Percentiles rank a stretch among this genome's conserved stretches.
These are phyloP conservation scores for Suillus cothurnatus DNA, from an alignment of 768 basidiomycete genomes.

Conservation along the genomic window DNA sequence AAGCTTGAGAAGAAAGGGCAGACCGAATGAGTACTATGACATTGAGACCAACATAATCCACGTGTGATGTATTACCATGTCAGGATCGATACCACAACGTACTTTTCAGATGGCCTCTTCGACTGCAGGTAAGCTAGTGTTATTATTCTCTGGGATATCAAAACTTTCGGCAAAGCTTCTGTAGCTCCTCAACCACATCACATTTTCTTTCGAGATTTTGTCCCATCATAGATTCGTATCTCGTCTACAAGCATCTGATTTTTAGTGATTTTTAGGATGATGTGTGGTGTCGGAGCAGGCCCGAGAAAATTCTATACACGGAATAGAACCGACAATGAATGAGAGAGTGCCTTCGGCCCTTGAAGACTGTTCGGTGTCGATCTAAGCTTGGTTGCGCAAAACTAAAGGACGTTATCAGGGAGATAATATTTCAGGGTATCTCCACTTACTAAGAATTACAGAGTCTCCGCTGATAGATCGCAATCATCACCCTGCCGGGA, in stretches of 20 bases:
- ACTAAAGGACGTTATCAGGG: conserved; percentile 51
- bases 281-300: too few relatives aligned
- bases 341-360: background rate
- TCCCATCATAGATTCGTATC: too few relatives aligned
- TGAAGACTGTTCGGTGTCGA: conserved; percentile 7
- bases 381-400: conserved; percentile 71
- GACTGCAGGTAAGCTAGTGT: background rate
- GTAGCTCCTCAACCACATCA: too few relatives aligned
- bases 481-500: conserved; percentile 15
- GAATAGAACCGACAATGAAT: background rate
- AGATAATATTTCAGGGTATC: conserved; percentile 15
- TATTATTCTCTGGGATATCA: too few relatives aligned
- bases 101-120: background rate
- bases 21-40: background rate
- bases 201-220: too few relatives aligned
- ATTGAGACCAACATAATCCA: background rate
- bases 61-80: background rate
- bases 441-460: conserved; percentile 86
- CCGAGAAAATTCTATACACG: background rate
- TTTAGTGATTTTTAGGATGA: too few relatives aligned
- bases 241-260: too few relatives aligned
- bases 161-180: too few relatives aligned
- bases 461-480: conserved; percentile 78
- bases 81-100: background rate
- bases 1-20: background rate